These are phyloP conservation scores for Leccinum solheimii DNA, from an alignment of 1,284 basidiomycete genomes.

Conservation along the genomic window DNA sequence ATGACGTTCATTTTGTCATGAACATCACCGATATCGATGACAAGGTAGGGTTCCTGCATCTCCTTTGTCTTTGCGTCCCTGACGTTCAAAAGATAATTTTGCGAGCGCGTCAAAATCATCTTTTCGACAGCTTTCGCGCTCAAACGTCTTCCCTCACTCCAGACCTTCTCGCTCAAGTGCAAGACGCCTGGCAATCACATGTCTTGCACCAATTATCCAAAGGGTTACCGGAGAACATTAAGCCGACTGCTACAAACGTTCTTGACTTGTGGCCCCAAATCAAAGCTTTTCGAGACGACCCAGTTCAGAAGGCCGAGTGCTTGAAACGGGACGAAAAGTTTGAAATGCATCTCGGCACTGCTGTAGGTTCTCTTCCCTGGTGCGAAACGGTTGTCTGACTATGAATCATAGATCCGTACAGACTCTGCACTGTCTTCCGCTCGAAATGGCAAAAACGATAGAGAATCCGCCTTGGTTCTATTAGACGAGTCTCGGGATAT, in stretches of 20 bases:
- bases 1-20: conserved; percentile 99
- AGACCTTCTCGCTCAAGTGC: conserved; percentile 60
- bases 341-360: conserved; percentile 78
- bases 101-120: conserved; percentile 83
- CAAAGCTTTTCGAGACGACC: conserved; percentile 45
- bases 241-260: conserved; percentile 49
- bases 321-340: conserved; percentile 87
- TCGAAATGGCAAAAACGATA: conserved; percentile 41
- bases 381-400: conserved; percentile 19
- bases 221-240: conserved; percentile 52
- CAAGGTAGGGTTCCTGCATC: conserved; percentile 66
- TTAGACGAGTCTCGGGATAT: conserved; percentile 78
- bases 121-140: conserved; percentile 66
- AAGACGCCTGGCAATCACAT: conserved; percentile 67
- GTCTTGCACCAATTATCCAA: conserved; percentile 61
- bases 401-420: conserved; percentile 47
- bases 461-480: conserved; percentile 57
- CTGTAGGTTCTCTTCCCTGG: conserved; percentile 49
- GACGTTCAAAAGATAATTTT: conserved; percentile 73
- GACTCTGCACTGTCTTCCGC: conserved; percentile 52
- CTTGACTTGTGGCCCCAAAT: conserved; percentile 56
- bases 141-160: conserved; percentile 58
- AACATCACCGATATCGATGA: conserved; percentile 99
- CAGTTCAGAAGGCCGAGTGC: conserved; percentile 69
- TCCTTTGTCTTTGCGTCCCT: conserved; percentile 13